phyloP scores from a whole-genome alignment of 2,329 filamentous ascomycete genomes.

The Sordariomycetes sp. region DNA sequence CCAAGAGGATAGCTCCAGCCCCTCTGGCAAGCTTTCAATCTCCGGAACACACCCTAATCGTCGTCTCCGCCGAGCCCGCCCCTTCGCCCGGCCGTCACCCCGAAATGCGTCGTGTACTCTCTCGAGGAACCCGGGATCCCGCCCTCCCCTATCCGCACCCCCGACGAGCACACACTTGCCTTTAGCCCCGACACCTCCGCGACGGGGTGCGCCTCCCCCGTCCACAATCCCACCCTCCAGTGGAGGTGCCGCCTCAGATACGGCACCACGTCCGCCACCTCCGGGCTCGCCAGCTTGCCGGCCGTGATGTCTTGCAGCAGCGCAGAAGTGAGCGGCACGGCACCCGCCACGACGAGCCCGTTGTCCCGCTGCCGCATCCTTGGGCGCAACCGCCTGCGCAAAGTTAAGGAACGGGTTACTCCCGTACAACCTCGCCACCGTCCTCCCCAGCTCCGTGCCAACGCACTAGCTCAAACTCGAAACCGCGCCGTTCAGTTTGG shows the following conservation, averaged over 20 bases:
- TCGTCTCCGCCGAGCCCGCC: slow-evolving; percentile 7
- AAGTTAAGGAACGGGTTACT: slow-evolving; percentile 33
- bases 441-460: slow-evolving; percentile 10
- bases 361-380: slow-evolving; percentile 5
- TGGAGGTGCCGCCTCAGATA: slow-evolving; percentile 11
- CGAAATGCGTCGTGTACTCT: slow-evolving; percentile 9
- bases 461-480: too few species aligned
- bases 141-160: slow-evolving; percentile 11
- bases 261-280: slow-evolving; percentile 12
- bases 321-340: slow-evolving; percentile 36
- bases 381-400: slow-evolving; percentile 1
- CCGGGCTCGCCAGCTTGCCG: slow-evolving; percentile 10
- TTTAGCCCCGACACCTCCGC: slow-evolving; percentile 10
- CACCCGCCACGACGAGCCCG: slow-evolving; percentile 16
- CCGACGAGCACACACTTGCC: slow-evolving; percentile 12
- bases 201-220: slow-evolving; percentile 7
- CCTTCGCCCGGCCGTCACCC: slow-evolving; percentile 11
- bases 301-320: slow-evolving; percentile 26
- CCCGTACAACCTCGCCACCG: slow-evolving; percentile 21
- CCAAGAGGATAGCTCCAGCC: background rate
- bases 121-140: slow-evolving; percentile 11
- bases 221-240: slow-evolving; percentile 12
- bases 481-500: too few species aligned
- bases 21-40: background rate
- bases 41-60: background rate